These are phyloP conservation scores for Penicillium sp. DNA, from an alignment of 2,329 filamentous ascomycete species.

Conservation along the genomic window DNA sequence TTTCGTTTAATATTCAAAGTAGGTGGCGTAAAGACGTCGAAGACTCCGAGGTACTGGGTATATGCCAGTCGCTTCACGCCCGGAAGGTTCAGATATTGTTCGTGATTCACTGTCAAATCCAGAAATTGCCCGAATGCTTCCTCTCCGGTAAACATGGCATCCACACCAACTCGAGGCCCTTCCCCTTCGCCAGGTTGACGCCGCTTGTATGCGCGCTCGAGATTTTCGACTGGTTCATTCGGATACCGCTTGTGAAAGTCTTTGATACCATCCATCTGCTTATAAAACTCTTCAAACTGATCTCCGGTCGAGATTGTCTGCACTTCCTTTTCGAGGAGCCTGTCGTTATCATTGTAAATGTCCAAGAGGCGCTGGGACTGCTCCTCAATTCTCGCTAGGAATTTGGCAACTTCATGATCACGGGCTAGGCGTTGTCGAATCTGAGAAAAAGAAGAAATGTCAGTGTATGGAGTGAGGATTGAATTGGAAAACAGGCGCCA, in stretches of 20 bases:
- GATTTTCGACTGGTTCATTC: conserved; percentile 92
- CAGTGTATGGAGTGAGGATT: conserved; percentile 23
- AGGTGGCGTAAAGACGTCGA: conserved; percentile 82
- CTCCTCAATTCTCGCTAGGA: conserved; percentile 83
- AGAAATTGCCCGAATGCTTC: conserved; percentile 93
- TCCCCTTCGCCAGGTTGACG: conserved; percentile 69
- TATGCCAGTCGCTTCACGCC: conserved; percentile 85
- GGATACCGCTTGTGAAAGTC: conserved; percentile 90
- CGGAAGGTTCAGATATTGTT: conserved; percentile 87
- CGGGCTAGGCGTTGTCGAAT: conserved; percentile 86
- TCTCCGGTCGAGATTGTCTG: conserved; percentile 84
- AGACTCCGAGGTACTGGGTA: conserved; percentile 88
- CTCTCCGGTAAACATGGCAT: conserved; percentile 93
- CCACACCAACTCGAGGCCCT: conserved; percentile 71
- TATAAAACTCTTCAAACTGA: conserved; percentile 89
- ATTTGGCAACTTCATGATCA: conserved; percentile 88
- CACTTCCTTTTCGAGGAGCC: conserved; percentile 76
- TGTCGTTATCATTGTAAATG: conserved; percentile 82
- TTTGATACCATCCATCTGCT: conserved; percentile 78
- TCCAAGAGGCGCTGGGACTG: conserved; percentile 81
- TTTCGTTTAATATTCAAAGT: conserved; percentile 74
- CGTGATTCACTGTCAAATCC: conserved; percentile 82
- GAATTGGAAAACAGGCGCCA: conserved; percentile 28
- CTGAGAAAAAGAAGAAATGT: conserved; percentile 54
- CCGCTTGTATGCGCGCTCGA: conserved; percentile 88